Evolutionary conservation across 2,329 filamentous ascomycete genomes (phyloP), one percentile per base, ranked within the genome.

Genomic region (Didymella arachidicola): DNA sequence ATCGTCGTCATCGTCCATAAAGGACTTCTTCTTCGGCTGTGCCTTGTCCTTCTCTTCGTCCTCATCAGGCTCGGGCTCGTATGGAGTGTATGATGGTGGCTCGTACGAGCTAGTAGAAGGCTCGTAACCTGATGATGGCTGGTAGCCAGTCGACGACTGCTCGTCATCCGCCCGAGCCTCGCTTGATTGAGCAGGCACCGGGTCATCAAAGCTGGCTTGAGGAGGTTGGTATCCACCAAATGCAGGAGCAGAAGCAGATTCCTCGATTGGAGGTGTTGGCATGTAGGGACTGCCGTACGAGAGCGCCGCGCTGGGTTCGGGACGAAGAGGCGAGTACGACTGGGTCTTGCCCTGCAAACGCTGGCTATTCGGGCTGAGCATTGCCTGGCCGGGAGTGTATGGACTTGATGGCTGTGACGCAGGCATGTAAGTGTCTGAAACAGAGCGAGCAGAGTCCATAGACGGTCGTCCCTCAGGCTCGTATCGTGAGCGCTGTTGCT

Each of bases 1-100:
- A 12, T 93, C 89, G 27, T 94, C 91, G 41, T 94, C 91, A 7
- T 94, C 89, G 70, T 94, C 89, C 84, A 95, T 91, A 68, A 92
- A 88, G 22, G 86, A 87, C 74, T 90, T 93, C 79, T 91, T 91
- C 51, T 82, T 80, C 7, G 84, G 80, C 7, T 65, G 48, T 29
- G 78, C 30, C 30, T 30, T 64, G 12, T 84, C 80, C 2, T 80
- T 80, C 6, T 78, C 76, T 3, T 73, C 60, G 10, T 70, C 77
- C 7, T 84, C 81, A 16, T 83, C 82, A 6, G 82, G 80, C 2
- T 86, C 82, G 2, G 80, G 79, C 48, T 80, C 68, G 64, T 82
- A 81, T 2, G 82, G 81, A 55, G 81, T 73, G 65, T 83, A 84
- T 2, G 70, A 64, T 2, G 72, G 70, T 14, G 70, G 62, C 8